phyloP scores from a whole-genome alignment of 116 monocot species.

The Dioscorea cayenensis region DNA sequence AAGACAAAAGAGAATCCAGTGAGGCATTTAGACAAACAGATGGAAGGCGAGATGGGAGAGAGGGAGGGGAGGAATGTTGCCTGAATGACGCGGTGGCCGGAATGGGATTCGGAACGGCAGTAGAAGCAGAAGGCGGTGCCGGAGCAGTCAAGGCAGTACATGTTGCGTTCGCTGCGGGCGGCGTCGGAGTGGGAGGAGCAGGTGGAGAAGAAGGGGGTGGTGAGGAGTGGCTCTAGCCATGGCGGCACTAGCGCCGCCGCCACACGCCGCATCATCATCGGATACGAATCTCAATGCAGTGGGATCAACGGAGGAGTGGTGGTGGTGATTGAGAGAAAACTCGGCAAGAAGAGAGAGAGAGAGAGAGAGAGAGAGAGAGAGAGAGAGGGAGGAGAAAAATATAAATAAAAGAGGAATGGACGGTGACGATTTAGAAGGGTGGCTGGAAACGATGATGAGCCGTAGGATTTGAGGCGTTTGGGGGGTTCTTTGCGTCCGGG shows the following conservation, averaged over 20 bases:
- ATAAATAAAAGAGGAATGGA: background rate
- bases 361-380: background rate
- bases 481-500: conserved; percentile 1
- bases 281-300: background rate
- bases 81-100: conserved; percentile 59
- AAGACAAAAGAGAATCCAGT: too few relatives aligned
- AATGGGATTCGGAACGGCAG: conserved; percentile 43
- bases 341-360: background rate
- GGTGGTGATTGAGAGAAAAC: background rate
- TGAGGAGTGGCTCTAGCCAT: conserved; percentile 81
- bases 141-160: conserved; percentile 87
- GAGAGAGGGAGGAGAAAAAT: background rate
- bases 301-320: background rate
- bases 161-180: conserved; percentile 77
- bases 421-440: background rate
- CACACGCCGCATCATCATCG: conserved; percentile 10
- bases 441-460: background rate
- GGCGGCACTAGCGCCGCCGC: conserved; percentile 50
- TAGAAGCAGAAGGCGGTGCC: conserved; percentile 53
- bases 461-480: background rate
- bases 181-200: conserved; percentile 52
- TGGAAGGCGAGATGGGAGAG: background rate
- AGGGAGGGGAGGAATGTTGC: conserved; percentile 4
- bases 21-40: background rate
- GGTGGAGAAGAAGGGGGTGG: conserved; percentile 62